Conservation (phyloP, 805 yeast species). For the Hanseniaspora mollemarum region DNA sequence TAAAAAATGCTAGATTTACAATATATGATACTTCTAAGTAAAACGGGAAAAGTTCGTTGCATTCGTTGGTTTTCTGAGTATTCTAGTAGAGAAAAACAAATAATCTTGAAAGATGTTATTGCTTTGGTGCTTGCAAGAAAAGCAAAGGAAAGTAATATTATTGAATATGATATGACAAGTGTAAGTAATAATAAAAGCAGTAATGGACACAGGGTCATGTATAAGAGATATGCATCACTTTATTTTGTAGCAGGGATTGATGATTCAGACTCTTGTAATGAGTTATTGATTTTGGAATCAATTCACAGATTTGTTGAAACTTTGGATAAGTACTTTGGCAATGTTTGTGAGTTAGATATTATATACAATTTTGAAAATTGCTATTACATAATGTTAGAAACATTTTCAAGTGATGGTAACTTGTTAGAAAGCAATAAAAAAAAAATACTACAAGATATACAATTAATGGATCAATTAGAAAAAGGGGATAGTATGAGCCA, state of each 20-base stretch:
- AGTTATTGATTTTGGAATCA: slow-evolving; percentile 69
- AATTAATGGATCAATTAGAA: slow-evolving; percentile 80
- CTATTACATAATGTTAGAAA: slow-evolving; percentile 80
- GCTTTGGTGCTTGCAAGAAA: slow-evolving; percentile 75
- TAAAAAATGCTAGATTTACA: slow-evolving; percentile 40
- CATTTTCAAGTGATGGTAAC: slow-evolving; percentile 71
- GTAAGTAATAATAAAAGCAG: background rate
- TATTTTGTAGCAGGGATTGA: slow-evolving; percentile 78
- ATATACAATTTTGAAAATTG: slow-evolving; percentile 93
- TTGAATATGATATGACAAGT: slow-evolving; percentile 49
- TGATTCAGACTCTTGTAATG: slow-evolving; percentile 51
- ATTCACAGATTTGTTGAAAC: slow-evolving; percentile 91
- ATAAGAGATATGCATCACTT: slow-evolving; percentile 84
- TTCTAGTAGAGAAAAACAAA: slow-evolving; percentile 73
- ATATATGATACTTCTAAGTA: slow-evolving; percentile 68
- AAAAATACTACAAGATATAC: slow-evolving; percentile 65
- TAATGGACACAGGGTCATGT: slow-evolving; percentile 52
- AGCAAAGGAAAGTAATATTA: slow-evolving; percentile 88
- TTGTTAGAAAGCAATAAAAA: slow-evolving; percentile 71
- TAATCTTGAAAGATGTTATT: slow-evolving; percentile 73
- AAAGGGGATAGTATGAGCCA: slow-evolving; percentile 51
- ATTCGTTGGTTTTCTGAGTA: slow-evolving; percentile 86
- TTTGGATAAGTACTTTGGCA: slow-evolving; percentile 91
- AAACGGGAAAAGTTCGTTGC: slow-evolving; percentile 90
- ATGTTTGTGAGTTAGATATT: slow-evolving; percentile 92